phyloP scores from a whole-genome alignment of 768 basidiomycete genomes.

The Trametes gibbosa region DNA sequence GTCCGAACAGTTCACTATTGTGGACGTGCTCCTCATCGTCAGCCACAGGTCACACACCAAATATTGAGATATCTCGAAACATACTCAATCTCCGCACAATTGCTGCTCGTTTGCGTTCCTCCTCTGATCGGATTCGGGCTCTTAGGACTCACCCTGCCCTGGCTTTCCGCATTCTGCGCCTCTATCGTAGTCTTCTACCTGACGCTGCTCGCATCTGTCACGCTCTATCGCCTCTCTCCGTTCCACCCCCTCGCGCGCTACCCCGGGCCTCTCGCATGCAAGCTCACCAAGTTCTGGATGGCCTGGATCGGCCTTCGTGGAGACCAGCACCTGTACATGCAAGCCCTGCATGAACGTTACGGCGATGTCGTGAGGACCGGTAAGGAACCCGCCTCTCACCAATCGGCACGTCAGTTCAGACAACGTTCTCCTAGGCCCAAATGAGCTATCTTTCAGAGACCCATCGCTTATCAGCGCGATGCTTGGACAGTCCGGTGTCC shows the following conservation, averaged over 20 bases:
- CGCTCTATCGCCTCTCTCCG: slow-evolving; percentile 36
- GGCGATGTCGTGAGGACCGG: slow-evolving; percentile 40
- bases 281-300: slow-evolving; percentile 30
- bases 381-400: slow-evolving; percentile 8
- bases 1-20: not conserved
- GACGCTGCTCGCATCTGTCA: not conserved
- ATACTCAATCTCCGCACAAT: not conserved
- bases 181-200: not conserved
- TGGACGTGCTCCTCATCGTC: too few relatives aligned
- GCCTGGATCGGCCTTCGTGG: slow-evolving; percentile 26
- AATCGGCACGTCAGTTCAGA: not conserved
- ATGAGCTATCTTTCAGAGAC: slow-evolving; percentile 17
- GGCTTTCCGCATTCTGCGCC: not conserved
- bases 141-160: not conserved
- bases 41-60: not conserved
- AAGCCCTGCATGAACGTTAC: slow-evolving; percentile 36
- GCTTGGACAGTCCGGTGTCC: slow-evolving; percentile 32
- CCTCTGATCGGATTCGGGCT: not conserved
- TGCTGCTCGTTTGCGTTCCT: not conserved
- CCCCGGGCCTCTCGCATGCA: slow-evolving; percentile 34
- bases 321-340: slow-evolving; percentile 28
- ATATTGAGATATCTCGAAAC: not conserved
- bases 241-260: slow-evolving; percentile 38
- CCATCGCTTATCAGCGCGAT: not conserved
- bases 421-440: slow-evolving; percentile 5